These are phyloP conservation scores for Graphilbum fragrans DNA, from an alignment of 2,329 filamentous ascomycete genomes.

Conservation along the genomic window DNA sequence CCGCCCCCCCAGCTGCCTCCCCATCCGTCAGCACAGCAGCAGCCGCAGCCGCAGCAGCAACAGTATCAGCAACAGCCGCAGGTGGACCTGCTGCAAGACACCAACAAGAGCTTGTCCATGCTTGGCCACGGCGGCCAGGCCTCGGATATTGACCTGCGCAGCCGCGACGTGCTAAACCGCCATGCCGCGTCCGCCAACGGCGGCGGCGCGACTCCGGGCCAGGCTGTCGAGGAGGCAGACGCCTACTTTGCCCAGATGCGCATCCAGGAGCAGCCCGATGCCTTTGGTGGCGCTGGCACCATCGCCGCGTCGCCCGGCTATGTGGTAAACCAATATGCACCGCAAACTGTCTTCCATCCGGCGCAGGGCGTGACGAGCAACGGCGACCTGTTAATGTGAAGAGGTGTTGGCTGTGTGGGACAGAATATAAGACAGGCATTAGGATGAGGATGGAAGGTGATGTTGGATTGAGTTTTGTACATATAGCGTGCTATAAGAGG, in stretches of 20 bases:
- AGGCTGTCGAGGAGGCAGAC: constrained; percentile 77
- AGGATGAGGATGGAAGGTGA: no score
- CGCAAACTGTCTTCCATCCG: constrained; percentile 63
- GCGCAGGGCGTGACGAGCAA: constrained; percentile 52
- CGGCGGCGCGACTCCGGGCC: constrained; percentile 21
- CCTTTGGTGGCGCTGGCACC: constrained; percentile 48
- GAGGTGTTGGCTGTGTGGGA: no score
- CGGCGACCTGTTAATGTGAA: constrained; percentile 53
- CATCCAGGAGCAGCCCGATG: constrained; percentile 51
- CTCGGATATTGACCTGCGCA: constrained; percentile 35
- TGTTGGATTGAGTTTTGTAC: no score
- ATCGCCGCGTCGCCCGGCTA: constrained; percentile 40
- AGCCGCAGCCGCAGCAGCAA: background rate
- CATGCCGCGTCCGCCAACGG: constrained; percentile 8
- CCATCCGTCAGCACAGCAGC: constrained; percentile 5
- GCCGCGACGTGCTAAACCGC: constrained; percentile 11
- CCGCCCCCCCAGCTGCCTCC: constrained; percentile 14
- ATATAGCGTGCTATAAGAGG: no score
- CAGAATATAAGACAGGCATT: constrained; percentile 1
- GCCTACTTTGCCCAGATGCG: constrained; percentile 76
- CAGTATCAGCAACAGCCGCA: constrained; percentile 1
- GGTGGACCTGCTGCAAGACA: constrained; percentile 27
- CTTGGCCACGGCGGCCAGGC: constrained; percentile 42
- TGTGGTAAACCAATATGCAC: constrained; percentile 73
- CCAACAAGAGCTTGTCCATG: constrained; percentile 48